A percentile compares a stretch with the other conserved stretches of the same genome.
Conservation (phyloP, 768 basidiomycete genomes). For the Rhodotorula kratochvilovae region DNA sequence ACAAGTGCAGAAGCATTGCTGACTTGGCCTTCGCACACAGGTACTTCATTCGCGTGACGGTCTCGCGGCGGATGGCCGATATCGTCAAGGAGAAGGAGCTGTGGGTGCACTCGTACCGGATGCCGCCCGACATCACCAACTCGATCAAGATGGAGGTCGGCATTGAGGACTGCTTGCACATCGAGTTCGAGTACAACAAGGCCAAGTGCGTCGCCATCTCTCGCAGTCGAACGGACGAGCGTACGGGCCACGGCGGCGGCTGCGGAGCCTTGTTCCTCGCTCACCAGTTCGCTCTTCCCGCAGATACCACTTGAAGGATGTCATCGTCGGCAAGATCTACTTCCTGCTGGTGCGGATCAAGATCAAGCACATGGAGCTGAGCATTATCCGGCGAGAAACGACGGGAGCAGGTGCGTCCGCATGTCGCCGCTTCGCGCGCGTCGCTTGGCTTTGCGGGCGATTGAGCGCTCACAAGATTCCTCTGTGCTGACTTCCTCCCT, state of each 20-base stretch:
- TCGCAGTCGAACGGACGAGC: accelerated
- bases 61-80: conserved; percentile 87
- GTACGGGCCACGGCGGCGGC: too few relatives aligned
- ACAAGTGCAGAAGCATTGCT: conserved; percentile 2
- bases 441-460: too few relatives aligned
- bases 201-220: conserved; percentile 70
- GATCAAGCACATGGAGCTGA: conserved; percentile 99
- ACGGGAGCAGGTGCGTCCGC: conserved; percentile 61
- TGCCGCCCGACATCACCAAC: conserved; percentile 97
- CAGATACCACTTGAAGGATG: conserved; percentile 97
- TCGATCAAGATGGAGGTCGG: conserved; percentile 99
- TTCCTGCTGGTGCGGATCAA: conserved; percentile 96
- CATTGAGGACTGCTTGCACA: conserved; percentile 97
- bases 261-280: too few relatives aligned
- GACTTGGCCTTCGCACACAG: conserved; percentile 49
- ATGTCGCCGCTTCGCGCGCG: not conserved
- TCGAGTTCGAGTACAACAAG: conserved; percentile 99
- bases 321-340: conserved; percentile 99
- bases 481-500: not conserved
- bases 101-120: conserved; percentile 97
- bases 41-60: conserved; percentile 85
- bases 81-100: conserved; percentile 87
- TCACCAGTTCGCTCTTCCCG: not conserved
- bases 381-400: conserved; percentile 94
- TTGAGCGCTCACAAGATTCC: too few relatives aligned